Conservation (phyloP, 2,329 filamentous ascomycete genomes). For the Pezicula neosporulosa region DNA sequence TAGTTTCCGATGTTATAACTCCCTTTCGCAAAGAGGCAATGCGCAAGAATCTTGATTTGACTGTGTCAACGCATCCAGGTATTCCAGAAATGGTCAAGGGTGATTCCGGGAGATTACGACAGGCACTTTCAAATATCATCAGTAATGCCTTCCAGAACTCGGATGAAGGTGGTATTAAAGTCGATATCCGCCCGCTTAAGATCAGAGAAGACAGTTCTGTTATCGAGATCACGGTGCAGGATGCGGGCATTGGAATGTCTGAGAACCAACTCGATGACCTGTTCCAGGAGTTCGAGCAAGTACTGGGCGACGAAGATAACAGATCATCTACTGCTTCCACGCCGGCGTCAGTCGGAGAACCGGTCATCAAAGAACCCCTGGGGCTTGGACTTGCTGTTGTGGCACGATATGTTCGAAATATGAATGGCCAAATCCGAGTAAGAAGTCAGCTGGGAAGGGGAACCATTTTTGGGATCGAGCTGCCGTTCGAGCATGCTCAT, state of each 20-base stretch:
- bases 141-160: slow-evolving; percentile 22
- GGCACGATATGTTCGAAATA: slow-evolving; percentile 19
- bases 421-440: slow-evolving; percentile 20
- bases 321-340: slow-evolving; percentile 4
- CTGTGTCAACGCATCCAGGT: slow-evolving; percentile 14
- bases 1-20: slow-evolving; percentile 13
- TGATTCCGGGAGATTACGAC: slow-evolving; percentile 6
- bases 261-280: slow-evolving; percentile 20
- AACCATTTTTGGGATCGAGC: slow-evolving; percentile 19
- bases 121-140: slow-evolving; percentile 14
- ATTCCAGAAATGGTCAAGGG: slow-evolving; percentile 18
- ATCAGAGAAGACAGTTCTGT: slow-evolving; percentile 11
- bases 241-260: slow-evolving; percentile 19
- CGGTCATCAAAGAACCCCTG: slow-evolving; percentile 3
- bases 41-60: slow-evolving; percentile 18
- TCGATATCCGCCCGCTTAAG: slow-evolving; percentile 15
- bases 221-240: slow-evolving; percentile 17
- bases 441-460: slow-evolving; percentile 19
- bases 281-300: slow-evolving; percentile 22
- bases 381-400: slow-evolving; percentile 17
- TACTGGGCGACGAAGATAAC: slow-evolving; percentile 15
- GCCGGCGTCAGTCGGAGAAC: neutral
- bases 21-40: slow-evolving; percentile 18
- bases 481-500: slow-evolving; percentile 17
- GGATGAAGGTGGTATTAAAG: slow-evolving; percentile 14